Base-by-base conservation (phyloP, 2,329 filamentous ascomycete species). In the Seiridium cupressi region DNA sequence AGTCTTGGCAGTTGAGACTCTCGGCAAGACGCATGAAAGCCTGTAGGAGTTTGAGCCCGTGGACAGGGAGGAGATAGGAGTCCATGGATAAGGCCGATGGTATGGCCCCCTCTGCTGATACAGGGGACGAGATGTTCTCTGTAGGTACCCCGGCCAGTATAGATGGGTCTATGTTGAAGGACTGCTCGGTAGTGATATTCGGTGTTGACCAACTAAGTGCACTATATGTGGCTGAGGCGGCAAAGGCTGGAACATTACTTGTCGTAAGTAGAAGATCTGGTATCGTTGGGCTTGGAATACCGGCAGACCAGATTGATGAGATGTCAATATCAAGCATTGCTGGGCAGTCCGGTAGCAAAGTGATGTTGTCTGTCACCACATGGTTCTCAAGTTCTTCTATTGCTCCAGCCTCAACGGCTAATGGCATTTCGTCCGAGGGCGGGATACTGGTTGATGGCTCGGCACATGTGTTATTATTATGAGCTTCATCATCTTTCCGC, bases 11-110 rank as follows among this genome's bases (percentile, higher is more conserved):
- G 44, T 79, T 77, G 13, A 86, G 70, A 1, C 82, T 77, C 5
- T 68, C 66, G 1, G 81, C 80, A 47, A 86, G 79, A 51, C 77
- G 77, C 56, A 80, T 63, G 36, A 81, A 70, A 0, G 77, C 82
- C 34, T 75, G 77, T 44, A 85, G 69, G 3, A 85, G 70, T 4
- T 75, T 78, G 26, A 85, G 70, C 46, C 81, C 77, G n/a, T 77
- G 73, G 9, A 84, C 69, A 0, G 81, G 78, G 5, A 85, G 71
- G 53, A 76, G 71, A 64, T 78, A 81, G 51, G 79, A 81, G 67
- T 85, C 83, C 1, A 77, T 72, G 58, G 76, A 76, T 44, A 66
- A 66, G 51, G 65, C 40, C 26, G 68, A 63, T 34, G 61, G 57
- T n/a, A 58, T 42, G 36, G 51, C 44, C 7, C 49, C 57, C 51